These are phyloP conservation scores for Gnomoniopsis sp. DNA, from an alignment of 2,329 filamentous ascomycete species.

Conservation along the genomic window DNA sequence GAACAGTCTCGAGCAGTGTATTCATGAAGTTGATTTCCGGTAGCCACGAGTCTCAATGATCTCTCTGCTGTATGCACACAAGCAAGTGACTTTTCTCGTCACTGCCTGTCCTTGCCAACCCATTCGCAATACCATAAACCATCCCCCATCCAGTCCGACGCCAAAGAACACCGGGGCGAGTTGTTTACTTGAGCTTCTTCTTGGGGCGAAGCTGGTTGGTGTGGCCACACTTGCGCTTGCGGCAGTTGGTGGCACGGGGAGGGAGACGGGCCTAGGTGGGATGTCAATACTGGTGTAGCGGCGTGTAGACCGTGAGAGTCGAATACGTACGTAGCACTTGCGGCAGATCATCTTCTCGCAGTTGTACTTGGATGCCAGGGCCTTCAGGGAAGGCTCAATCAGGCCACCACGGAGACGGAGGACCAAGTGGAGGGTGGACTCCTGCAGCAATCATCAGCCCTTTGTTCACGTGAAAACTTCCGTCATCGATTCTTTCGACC, in stretches of 20 bases:
- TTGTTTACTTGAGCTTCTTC: conserved; percentile 95
- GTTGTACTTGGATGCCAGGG: conserved; percentile 98
- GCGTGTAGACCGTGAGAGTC: background rate
- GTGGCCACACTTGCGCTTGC: conserved; percentile 99
- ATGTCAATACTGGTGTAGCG: conserved; percentile 22
- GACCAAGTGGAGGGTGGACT: conserved; percentile 97
- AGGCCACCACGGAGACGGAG: conserved; percentile 99
- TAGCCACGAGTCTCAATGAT: conserved; percentile 8
- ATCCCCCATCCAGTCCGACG: conserved; percentile 34
- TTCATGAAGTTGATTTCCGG: conserved; percentile 14
- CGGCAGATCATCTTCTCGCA: conserved; percentile 99
- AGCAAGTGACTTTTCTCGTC: conserved; percentile 7
- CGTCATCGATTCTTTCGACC: background rate
- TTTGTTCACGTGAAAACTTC: background rate
- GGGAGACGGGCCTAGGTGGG: conserved; percentile 70
- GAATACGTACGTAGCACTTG: conserved; percentile 92
- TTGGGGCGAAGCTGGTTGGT: conserved; percentile 99
- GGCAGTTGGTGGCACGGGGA: conserved; percentile 99
- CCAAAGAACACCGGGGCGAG: conserved; percentile 36
- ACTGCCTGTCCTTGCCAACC: conserved; percentile 24
- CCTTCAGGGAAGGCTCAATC: conserved; percentile 98
- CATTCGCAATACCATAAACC: conserved; percentile 24
- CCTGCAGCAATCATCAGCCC: conserved; percentile 47
- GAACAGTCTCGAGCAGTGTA: background rate
- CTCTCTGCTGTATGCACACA: conserved; percentile 11